phyloP scores from a whole-genome alignment of 2,329 filamentous ascomycete genomes.

The Teratosphaeria destructans region DNA sequence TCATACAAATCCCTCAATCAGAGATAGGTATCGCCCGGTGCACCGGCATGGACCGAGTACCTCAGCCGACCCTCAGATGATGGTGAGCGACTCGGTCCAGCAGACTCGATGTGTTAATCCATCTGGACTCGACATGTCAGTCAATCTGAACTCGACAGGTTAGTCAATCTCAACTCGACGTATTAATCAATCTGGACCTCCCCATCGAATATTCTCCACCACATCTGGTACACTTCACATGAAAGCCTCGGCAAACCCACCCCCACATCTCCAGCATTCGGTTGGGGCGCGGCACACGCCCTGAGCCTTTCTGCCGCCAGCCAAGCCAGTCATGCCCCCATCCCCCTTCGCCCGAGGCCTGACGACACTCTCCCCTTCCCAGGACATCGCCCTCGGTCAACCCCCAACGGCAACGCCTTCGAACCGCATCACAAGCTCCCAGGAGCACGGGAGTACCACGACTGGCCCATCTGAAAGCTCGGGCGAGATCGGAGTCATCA shows the following conservation, averaged over 20 bases:
- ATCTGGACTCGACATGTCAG: too few relatives aligned
- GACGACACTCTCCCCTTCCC: background rate
- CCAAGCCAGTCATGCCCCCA: background rate
- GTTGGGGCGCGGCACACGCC: background rate
- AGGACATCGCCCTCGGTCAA: background rate
- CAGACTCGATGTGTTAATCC: too few relatives aligned
- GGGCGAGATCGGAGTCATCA: slow-evolving; percentile 3
- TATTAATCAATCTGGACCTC: too few relatives aligned
- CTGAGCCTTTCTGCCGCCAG: background rate
- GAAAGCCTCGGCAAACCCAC: background rate
- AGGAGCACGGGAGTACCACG: background rate
- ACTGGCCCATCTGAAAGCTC: background rate
- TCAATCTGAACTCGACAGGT: too few relatives aligned
- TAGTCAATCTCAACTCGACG: too few relatives aligned
- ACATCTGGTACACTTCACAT: background rate
- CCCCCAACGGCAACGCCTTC: background rate
- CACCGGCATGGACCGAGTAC: too few relatives aligned
- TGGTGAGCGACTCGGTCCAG: too few relatives aligned
- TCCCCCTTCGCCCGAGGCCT: background rate
- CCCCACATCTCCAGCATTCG: background rate
- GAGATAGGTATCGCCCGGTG: too few relatives aligned
- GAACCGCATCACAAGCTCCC: background rate
- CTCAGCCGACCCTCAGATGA: too few relatives aligned
- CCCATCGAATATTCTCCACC: background rate
- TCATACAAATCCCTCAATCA: too few relatives aligned